Evolutionary conservation across 345 rosid genomes (phyloP).

Genomic region (Raphanus raphanistrum): DNA sequence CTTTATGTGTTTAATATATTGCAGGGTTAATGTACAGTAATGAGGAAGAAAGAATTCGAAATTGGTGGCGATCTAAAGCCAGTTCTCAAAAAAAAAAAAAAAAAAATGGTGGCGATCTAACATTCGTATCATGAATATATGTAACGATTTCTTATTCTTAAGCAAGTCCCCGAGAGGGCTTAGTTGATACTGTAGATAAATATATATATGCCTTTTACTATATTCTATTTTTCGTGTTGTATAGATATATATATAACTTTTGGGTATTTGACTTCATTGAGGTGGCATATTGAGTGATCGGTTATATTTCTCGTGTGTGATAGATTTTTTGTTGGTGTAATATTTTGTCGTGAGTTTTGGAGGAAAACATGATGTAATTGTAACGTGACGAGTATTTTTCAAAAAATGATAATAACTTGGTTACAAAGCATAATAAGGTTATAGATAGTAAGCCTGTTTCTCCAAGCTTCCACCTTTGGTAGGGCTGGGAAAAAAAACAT

Average conservation of each 20-base stretch:
- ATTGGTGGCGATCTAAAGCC: not conserved
- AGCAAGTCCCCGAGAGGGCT: no score
- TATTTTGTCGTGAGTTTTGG: not conserved
- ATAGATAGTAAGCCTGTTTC: not conserved
- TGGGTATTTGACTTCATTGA: not conserved
- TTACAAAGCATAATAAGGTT: not conserved
- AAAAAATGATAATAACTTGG: not conserved
- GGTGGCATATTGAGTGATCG: not conserved
- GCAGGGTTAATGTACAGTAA: constrained; percentile 35
- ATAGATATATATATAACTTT: not conserved
- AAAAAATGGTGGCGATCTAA: not conserved
- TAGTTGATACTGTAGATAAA: constrained; percentile 18
- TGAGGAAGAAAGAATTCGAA: not conserved
- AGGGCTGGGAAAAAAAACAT: no score
- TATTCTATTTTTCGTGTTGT: not conserved
- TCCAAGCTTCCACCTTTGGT: not conserved
- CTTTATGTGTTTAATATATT: not conserved
- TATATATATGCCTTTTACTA: not conserved
- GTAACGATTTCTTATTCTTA: no score
- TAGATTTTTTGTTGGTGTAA: not conserved
- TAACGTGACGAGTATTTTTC: not conserved
- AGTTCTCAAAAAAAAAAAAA: no score
- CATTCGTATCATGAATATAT: constrained; percentile 8
- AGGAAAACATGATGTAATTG: constrained; percentile 6
- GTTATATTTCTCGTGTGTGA: not conserved